Percentiles rank a stretch among this genome's conserved stretches.
Evolutionary conservation across 1,284 basidiomycete species (phyloP).

Genomic region (Pseudozyma sp.): DNA sequence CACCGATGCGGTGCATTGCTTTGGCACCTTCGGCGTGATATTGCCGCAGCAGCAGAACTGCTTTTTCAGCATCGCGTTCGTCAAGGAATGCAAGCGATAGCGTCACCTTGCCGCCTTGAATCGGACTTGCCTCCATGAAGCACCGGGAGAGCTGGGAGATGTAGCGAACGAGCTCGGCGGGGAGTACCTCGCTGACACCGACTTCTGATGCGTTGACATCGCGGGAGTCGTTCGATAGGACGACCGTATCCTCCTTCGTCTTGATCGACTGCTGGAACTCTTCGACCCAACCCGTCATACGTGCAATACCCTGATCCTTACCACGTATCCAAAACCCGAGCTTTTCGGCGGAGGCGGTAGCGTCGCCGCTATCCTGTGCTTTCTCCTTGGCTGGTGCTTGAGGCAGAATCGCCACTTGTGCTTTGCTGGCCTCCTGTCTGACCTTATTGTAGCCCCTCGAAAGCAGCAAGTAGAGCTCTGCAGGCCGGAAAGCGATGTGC

Average conservation of each 20-base stretch:
- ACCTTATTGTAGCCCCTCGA: slow-evolving; percentile 23
- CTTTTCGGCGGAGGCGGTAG: background rate
- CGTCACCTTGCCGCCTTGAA: slow-evolving; percentile 23
- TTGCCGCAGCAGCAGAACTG: slow-evolving; percentile 33
- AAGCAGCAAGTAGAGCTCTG: slow-evolving; percentile 45
- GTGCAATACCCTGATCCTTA: slow-evolving; percentile 30
- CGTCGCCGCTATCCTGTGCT: background rate
- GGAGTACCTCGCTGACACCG: slow-evolving; percentile 11
- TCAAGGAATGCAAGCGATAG: slow-evolving; percentile 30
- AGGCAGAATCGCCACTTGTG: slow-evolving; percentile 31
- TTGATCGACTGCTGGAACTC: slow-evolving; percentile 33
- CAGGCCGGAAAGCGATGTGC: slow-evolving; percentile 25
- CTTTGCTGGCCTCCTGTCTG: slow-evolving; percentile 30
- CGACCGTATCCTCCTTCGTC: slow-evolving; percentile 24
- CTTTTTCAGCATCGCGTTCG: slow-evolving; percentile 27
- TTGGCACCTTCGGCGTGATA: slow-evolving; percentile 23
- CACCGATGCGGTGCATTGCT: slow-evolving; percentile 27
- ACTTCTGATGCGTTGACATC: background rate
- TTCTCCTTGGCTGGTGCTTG: slow-evolving; percentile 13
- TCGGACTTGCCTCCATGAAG: slow-evolving; percentile 36
- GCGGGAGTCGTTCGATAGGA: slow-evolving; percentile 15
- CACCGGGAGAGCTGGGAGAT: slow-evolving; percentile 38
- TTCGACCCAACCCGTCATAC: slow-evolving; percentile 38
- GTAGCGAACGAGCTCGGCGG: slow-evolving; percentile 29
- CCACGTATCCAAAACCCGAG: slow-evolving; percentile 47